Conservation (phyloP, 768 basidiomycete species). For the Lentinula detonsa region DNA sequence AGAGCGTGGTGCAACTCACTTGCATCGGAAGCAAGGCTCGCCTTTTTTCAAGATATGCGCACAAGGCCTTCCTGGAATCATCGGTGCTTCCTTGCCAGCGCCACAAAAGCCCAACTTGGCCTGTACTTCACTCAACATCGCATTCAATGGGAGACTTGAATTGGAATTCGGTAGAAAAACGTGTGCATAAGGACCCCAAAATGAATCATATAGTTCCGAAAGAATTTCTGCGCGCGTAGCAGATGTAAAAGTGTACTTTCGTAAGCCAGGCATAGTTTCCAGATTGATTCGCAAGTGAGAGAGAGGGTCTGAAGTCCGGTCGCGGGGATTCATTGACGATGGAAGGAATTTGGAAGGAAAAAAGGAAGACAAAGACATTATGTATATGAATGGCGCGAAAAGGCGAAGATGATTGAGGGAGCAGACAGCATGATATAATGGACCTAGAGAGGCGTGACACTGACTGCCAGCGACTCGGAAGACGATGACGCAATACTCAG, state of each 20-base stretch:
- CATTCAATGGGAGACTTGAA: conserved; percentile 54
- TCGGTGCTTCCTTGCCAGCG: conserved; percentile 52
- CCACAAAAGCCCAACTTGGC: conserved; percentile 47
- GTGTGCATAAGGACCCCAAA: conserved; percentile 73
- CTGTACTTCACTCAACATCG: conserved; percentile 69
- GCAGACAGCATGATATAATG: background rate
- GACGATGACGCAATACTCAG: too few species aligned
- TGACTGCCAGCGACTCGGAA: background rate
- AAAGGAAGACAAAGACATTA: conserved; percentile 22
- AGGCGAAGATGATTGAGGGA: background rate
- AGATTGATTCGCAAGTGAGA: conserved; percentile 70
- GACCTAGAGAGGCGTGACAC: background rate
- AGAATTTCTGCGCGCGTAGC: conserved; percentile 75
- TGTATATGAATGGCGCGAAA: background rate
- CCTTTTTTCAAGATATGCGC: conserved; percentile 86
- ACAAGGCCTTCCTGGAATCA: conserved; percentile 70
- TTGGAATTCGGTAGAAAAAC: conserved; percentile 67
- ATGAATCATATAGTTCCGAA: conserved; percentile 74
- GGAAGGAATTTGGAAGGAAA: conserved; percentile 43
- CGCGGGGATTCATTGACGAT: conserved; percentile 47
- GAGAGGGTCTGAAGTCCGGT: conserved; percentile 55
- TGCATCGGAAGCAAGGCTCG: conserved; percentile 91
- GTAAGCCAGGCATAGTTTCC: conserved; percentile 75
- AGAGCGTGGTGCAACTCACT: conserved; percentile 43
- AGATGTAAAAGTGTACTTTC: conserved; percentile 72